These are phyloP conservation scores for Detonula confervacea DNA, from an alignment of 352 stramenopile species.

Conservation along the genomic window DNA sequence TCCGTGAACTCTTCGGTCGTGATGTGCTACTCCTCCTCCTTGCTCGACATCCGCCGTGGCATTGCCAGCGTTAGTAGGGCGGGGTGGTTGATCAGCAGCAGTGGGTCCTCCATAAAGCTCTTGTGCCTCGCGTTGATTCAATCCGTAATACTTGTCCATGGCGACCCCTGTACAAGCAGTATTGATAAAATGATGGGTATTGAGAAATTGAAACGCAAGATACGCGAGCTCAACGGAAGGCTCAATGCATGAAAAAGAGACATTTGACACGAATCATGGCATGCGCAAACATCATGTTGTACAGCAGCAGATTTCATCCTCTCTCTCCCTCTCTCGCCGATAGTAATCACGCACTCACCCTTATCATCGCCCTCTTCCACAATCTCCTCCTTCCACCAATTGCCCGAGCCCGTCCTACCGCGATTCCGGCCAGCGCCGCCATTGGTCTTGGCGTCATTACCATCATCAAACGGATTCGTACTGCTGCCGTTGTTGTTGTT, in stretches of 20 bases:
- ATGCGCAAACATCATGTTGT: neutral
- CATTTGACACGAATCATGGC: neutral
- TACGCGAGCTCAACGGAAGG: too few species aligned
- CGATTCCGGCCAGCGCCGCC: too few species aligned
- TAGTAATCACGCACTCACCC: too few species aligned
- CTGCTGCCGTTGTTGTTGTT: too few species aligned
- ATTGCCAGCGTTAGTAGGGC: too few species aligned
- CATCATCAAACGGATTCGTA: conserved; percentile 28
- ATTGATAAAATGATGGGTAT: too few species aligned
- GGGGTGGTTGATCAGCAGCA: neutral
- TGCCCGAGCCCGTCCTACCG: conserved; percentile 29
- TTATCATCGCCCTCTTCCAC: conserved; percentile 42
- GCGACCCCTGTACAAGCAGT: neutral
- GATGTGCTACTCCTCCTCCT: too few species aligned
- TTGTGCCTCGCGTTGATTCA: conserved; percentile 9
- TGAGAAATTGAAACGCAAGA: too few species aligned
- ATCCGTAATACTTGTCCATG: conserved; percentile 30
- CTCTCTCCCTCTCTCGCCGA: too few species aligned
- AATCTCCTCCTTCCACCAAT: conserved; percentile 56
- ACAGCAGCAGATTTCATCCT: conserved; percentile 22
- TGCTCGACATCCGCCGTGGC: conserved; percentile 2
- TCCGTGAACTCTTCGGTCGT: too few species aligned
- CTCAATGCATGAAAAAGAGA: neutral
- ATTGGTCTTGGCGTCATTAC: neutral
- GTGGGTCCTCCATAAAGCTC: conserved; percentile 1